Conservation (phyloP, 441 rosid genomes). For the Croton setiger region DNA sequence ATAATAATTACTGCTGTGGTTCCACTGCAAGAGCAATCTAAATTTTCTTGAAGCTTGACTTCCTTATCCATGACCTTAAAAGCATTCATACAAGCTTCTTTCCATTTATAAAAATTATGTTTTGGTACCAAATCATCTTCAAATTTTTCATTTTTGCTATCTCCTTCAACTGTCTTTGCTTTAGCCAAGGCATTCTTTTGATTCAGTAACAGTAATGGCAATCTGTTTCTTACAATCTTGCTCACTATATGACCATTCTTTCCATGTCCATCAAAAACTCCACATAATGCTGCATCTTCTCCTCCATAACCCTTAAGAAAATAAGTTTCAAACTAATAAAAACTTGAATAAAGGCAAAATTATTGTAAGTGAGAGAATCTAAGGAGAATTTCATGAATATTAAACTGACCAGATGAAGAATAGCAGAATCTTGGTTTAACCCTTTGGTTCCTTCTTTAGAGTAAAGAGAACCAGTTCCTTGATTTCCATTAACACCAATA, state of each 20-base stretch:
- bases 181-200: conserved; percentile 40
- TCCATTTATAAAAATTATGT: conserved; percentile 34
- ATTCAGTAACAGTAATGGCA: conserved; percentile 59
- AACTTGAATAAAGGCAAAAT: background rate
- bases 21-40: conserved; percentile 72
- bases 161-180: background rate
- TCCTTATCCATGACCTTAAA: conserved; percentile 71
- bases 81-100: conserved; percentile 46
- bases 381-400: background rate
- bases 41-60: conserved; percentile 52
- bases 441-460: conserved; percentile 72
- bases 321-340: background rate
- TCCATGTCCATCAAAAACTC: conserved; percentile 94
- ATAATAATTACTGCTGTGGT: conserved; percentile 73
- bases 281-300: conserved; percentile 54
- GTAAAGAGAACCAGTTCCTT: conserved; percentile 44
- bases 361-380: background rate
- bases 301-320: conserved; percentile 56
- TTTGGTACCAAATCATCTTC: conserved; percentile 18
- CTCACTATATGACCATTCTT: conserved; percentile 68
- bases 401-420: conserved; percentile 48
- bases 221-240: conserved; percentile 55
- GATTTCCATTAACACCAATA: conserved; percentile 20
- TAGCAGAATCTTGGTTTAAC: conserved; percentile 75
- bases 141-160: conserved; percentile 3